phyloP scores from a whole-genome alignment of 176 grass and related monocot species.

The Avena atlantica region DNA sequence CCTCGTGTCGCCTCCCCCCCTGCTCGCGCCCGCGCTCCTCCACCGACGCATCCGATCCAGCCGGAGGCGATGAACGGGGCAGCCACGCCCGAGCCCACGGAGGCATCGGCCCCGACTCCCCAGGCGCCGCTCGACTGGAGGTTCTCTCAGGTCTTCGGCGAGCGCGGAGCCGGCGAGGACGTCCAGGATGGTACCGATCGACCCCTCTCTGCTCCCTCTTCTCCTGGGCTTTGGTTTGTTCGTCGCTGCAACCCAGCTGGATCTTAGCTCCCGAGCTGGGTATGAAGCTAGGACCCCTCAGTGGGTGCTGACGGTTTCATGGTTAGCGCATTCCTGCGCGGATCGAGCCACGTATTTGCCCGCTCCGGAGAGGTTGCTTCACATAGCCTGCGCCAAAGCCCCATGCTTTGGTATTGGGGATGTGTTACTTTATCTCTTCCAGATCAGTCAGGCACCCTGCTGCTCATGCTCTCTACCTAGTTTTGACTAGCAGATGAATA shows the following conservation, averaged over 20 bases:
- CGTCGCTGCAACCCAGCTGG: slow-evolving; percentile 39
- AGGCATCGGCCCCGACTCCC: slow-evolving; percentile 49
- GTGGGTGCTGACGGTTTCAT: slow-evolving; percentile 16
- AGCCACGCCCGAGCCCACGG: slow-evolving; percentile 39
- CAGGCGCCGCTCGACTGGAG: slow-evolving; percentile 65
- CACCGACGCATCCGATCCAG: slow-evolving; percentile 44
- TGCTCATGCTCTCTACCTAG: background rate
- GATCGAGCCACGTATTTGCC: slow-evolving; percentile 40
- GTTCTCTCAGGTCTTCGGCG: slow-evolving; percentile 93
- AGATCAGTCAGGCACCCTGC: slow-evolving; percentile 35
- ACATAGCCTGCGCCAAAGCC: background rate
- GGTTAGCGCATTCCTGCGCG: slow-evolving; percentile 23
- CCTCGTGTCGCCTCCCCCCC: background rate
- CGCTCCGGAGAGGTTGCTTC: no score
- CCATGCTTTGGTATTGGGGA: slow-evolving; percentile 19
- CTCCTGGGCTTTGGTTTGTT: slow-evolving; percentile 22
- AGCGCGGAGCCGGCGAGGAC: slow-evolving; percentile 79
- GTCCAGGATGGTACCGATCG: slow-evolving; percentile 84
- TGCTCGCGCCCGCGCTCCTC: background rate
- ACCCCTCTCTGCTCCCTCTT: slow-evolving; percentile 37
- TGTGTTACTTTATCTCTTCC: slow-evolving; percentile 3
- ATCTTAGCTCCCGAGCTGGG: slow-evolving; percentile 50
- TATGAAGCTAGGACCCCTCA: slow-evolving; percentile 3
- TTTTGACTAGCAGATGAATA: slow-evolving; percentile 25
- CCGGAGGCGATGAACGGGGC: slow-evolving; percentile 52